Evolutionary conservation across 768 basidiomycete genomes (phyloP), one percentile per base, ranked within the genome.

Genomic region (Gloeopeniophorella convolvens): DNA sequence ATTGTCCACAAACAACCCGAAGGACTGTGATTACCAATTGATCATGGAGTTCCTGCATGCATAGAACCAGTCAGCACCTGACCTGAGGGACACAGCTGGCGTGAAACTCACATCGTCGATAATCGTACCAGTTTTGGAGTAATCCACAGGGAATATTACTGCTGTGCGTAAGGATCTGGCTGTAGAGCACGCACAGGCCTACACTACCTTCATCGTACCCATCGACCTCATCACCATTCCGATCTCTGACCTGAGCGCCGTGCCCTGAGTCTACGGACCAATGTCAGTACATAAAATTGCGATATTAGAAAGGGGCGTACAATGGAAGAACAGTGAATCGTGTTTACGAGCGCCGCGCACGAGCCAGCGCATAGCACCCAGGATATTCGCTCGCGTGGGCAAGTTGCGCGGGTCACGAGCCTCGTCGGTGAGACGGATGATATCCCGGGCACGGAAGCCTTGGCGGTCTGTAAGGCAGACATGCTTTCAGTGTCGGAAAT

Each of bases 321-420:
- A 72, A 46, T 72, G 72, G 59, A 73, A 66, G 60, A 72, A 72
- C 23, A 72, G 60, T 3, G 72, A 68, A 57, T 73, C 72, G 50
- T 71, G 72, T n/a, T 71, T 68, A 39, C 63, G 67, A 16, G 77
- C 77, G 48, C 67, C 72, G 4, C 59, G 51, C 20, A 76, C 72
- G 28, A 79, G 69, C 77, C 77, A 79, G 18, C 70, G 65, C 72
- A 75, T 73, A 11, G 73, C 77, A 9, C 62, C 60, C 24, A 76
- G 62, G 55, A 79, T 78, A 57, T 79, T 79, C 23, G 60, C 66
- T 33, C 66, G 55, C 1, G 75, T 78, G 3, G 77, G 77, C 28
- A 65, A 55, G 48, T 70, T 63, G 36, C 68, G 62, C 7, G 64
- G 62, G 47, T 69, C 63, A 6, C 36, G 55, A 0, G 66, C 59